Conservation (phyloP, 441 rosid species). For the Euphorbia neoarborescens region DNA sequence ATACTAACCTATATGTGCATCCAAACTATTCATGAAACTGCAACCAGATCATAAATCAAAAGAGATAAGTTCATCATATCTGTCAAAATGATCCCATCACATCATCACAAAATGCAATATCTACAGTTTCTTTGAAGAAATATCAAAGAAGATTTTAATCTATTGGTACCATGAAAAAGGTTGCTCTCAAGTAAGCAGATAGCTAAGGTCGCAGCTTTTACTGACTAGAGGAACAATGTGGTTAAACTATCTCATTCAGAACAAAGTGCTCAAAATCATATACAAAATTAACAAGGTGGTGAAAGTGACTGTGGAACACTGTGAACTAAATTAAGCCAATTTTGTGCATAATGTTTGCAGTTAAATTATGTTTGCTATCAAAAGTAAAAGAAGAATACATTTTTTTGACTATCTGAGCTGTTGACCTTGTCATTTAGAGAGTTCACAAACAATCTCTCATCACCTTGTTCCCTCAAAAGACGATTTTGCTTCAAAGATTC, state of each 20-base stretch:
- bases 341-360: background rate
- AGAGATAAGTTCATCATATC: no score
- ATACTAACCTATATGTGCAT: background rate
- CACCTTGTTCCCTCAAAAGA: slow-evolving; percentile 48
- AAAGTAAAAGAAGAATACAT: slow-evolving; percentile 35
- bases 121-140: background rate
- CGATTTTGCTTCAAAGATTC: slow-evolving; percentile 96
- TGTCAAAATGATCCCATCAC: background rate
- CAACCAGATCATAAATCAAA: background rate
- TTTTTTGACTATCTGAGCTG: slow-evolving; percentile 46
- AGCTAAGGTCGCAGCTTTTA: background rate
- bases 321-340: background rate
- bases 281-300: background rate
- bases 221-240: background rate
- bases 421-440: slow-evolving; percentile 44
- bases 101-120: background rate
- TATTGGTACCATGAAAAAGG: background rate
- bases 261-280: slow-evolving; percentile 4
- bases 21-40: background rate
- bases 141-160: background rate
- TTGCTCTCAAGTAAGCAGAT: background rate
- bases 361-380: background rate
- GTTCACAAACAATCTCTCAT: slow-evolving; percentile 44
- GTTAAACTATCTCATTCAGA: slow-evolving; percentile 6
- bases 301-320: background rate